A percentile compares a stretch with the other conserved stretches of the same genome.
Conservation (phyloP, 1,284 basidiomycete species). For the Cryptococcus sp. region DNA sequence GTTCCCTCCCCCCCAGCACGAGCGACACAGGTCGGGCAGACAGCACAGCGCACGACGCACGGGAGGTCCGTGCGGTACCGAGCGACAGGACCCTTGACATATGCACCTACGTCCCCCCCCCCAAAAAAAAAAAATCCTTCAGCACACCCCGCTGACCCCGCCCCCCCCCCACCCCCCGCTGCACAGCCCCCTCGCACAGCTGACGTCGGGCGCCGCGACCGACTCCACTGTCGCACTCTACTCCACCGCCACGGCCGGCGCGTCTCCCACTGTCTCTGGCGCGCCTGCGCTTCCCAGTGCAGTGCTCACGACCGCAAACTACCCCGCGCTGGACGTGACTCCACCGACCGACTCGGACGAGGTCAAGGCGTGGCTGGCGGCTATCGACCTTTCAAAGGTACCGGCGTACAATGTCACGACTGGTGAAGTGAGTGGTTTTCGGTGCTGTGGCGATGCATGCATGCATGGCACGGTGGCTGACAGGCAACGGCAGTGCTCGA, state of each 20-base stretch:
- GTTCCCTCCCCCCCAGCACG: background rate
- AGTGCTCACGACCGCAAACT: conserved; percentile 47
- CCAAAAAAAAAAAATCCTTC: too few relatives aligned
- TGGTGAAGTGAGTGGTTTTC: conserved; percentile 21
- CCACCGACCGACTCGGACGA: conserved; percentile 66
- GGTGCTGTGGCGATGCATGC: background rate
- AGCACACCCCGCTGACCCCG: too few relatives aligned
- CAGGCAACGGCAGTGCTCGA: conserved; percentile 59
- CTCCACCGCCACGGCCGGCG: conserved; percentile 42
- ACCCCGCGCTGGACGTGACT: conserved; percentile 65
- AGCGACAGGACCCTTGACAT: too few relatives aligned
- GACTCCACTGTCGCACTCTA: conserved; percentile 56
- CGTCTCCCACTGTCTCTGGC: conserved; percentile 44
- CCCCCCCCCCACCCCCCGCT: background rate
- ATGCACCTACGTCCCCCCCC: too few relatives aligned
- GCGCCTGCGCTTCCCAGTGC: conserved; percentile 49
- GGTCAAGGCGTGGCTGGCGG: conserved; percentile 67
- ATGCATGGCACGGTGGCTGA: background rate
- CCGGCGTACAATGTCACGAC: conserved; percentile 39
- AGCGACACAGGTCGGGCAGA: too few relatives aligned
- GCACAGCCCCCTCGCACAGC: conserved; percentile 53
- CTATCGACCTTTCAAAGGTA: conserved; percentile 34
- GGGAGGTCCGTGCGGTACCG: background rate
- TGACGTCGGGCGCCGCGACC: conserved; percentile 66
- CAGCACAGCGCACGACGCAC: background rate